phyloP scores from a whole-genome alignment of 176 grass and related monocot genomes.

The Rhynchospora pubera region DNA sequence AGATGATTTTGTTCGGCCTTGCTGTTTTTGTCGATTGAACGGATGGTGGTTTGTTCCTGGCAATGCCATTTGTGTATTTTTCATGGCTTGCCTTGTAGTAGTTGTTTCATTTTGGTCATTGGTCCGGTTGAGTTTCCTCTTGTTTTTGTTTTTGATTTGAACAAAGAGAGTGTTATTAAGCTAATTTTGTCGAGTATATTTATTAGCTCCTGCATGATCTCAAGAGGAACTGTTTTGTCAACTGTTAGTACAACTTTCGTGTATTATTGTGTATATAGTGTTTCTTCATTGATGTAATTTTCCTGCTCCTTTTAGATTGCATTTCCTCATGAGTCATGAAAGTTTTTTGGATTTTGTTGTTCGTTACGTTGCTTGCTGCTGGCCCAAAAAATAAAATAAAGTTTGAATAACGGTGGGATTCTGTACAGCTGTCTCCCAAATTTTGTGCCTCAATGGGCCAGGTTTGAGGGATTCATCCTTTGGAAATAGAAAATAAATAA shows the following conservation, averaged over 20 bases:
- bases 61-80: not conserved
- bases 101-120: not conserved
- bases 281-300: not conserved
- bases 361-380: not conserved
- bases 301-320: not conserved
- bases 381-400: not conserved
- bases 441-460: not conserved
- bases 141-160: not conserved
- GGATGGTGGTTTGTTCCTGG: not conserved
- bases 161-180: not conserved
- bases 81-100: not conserved
- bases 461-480: not conserved
- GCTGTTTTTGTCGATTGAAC: constrained; percentile 1
- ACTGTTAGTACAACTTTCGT: not conserved
- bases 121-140: not conserved
- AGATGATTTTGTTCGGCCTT: constrained; percentile 8
- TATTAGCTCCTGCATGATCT: not conserved
- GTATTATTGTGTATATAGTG: no score
- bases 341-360: not conserved
- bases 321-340: not conserved
- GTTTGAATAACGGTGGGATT: not conserved
- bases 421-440: no score
- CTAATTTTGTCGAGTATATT: not conserved
- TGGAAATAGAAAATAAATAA: not conserved
- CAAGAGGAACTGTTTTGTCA: not conserved